Evolutionary conservation across 768 basidiomycete genomes (phyloP).

Genomic region (Boletellus ananas): DNA sequence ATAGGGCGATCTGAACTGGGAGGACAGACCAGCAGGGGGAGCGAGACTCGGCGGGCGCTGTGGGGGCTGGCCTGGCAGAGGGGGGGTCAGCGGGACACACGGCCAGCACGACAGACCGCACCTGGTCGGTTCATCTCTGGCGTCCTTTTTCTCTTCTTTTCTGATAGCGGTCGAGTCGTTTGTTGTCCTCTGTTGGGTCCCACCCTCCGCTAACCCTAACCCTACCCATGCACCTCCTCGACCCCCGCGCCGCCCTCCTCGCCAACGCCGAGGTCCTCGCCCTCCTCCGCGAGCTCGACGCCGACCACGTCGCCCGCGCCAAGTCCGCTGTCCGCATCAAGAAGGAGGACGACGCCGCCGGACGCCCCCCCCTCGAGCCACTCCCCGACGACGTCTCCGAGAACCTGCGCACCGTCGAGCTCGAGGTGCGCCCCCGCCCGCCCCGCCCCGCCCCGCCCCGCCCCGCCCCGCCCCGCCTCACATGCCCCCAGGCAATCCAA

Average conservation of each 20-base stretch:
- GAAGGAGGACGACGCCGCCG: constrained; percentile 66
- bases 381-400: constrained; percentile 61
- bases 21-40: constrained; percentile 57
- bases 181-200: constrained; percentile 29
- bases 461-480: background rate
- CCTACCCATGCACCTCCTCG: constrained; percentile 29
- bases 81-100: constrained; percentile 20
- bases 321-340: constrained; percentile 70
- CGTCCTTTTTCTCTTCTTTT: constrained; percentile 11
- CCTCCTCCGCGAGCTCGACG: constrained; percentile 73
- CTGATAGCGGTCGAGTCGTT: background rate
- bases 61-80: constrained; percentile 65
- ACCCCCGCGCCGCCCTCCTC: constrained; percentile 72
- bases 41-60: constrained; percentile 75
- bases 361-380: constrained; percentile 28
- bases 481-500: constrained; percentile 64
- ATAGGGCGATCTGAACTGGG: constrained; percentile 57
- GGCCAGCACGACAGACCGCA: constrained; percentile 24
- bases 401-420: constrained; percentile 81
- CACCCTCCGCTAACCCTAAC: constrained; percentile 20
- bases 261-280: constrained; percentile 85
- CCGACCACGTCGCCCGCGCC: constrained; percentile 64
- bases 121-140: constrained; percentile 63
- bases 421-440: constrained; percentile 43
- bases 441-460: background rate